A percentile compares a stretch with the other conserved stretches of the same genome.
Evolutionary conservation across 306 rosid species (phyloP).

Genomic region (Dryas octopetala): DNA sequence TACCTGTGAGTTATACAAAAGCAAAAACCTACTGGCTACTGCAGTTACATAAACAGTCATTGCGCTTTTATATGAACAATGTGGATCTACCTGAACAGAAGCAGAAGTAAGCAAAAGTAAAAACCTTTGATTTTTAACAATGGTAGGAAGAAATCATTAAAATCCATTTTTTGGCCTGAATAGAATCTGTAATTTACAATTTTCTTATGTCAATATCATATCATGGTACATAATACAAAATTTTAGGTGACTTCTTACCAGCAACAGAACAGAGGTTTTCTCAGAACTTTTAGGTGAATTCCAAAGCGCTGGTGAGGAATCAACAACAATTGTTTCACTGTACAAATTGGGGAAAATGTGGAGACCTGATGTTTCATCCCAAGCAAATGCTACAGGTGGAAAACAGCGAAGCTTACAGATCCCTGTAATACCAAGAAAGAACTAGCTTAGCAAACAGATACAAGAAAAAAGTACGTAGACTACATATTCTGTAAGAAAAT

Average conservation of each 20-base stretch:
- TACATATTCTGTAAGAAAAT: constrained; percentile 7
- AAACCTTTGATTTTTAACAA: constrained; percentile 16
- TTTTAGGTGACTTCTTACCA: constrained; percentile 50
- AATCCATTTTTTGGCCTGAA: not conserved
- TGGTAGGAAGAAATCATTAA: constrained; percentile 3
- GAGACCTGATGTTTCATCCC: constrained; percentile 94
- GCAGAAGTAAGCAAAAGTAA: constrained; percentile 30
- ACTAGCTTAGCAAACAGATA: constrained; percentile 24
- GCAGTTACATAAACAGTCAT: constrained; percentile 59
- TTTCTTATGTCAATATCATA: constrained; percentile 20
- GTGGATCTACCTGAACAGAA: constrained; percentile 86
- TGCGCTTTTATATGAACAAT: constrained; percentile 79
- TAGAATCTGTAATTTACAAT: not conserved
- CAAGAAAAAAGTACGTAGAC: constrained; percentile 7
- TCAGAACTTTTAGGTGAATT: constrained; percentile 62
- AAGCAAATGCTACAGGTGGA: constrained; percentile 92
- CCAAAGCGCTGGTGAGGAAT: constrained; percentile 86
- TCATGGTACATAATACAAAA: constrained; percentile 6
- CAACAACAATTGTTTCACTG: constrained; percentile 72
- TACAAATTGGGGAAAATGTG: constrained; percentile 73
- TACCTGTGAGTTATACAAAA: constrained; percentile 79
- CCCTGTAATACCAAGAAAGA: constrained; percentile 53
- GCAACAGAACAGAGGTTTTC: constrained; percentile 74
- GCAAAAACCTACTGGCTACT: constrained; percentile 80
- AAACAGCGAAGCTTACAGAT: constrained; percentile 94